Conservation (phyloP, 2,329 filamentous ascomycete genomes). For the Neonectria punicea region DNA sequence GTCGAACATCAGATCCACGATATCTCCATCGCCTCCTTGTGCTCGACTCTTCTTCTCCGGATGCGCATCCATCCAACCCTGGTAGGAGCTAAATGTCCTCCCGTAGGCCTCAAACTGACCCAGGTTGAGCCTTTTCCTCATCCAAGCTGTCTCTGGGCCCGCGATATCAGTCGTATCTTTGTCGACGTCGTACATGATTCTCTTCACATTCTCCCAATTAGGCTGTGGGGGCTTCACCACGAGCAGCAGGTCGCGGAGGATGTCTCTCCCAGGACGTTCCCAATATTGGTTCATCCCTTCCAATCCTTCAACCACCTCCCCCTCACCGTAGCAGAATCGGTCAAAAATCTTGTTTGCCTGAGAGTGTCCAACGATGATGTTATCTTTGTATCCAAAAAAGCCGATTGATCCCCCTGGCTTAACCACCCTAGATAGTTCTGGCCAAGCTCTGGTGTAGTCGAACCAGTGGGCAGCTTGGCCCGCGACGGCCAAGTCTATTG, state of each 20-base stretch:
- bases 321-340: constrained; percentile 64
- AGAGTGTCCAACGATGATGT: constrained; percentile 65
- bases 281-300: constrained; percentile 67
- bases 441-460: constrained; percentile 65
- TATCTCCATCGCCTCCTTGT: constrained; percentile 67
- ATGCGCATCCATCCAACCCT: constrained; percentile 67
- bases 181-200: constrained; percentile 68
- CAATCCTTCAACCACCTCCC: constrained; percentile 55
- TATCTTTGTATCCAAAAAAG: constrained; percentile 75
- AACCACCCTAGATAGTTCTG: constrained; percentile 64
- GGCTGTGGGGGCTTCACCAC: constrained; percentile 61
- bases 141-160: constrained; percentile 55
- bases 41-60: constrained; percentile 59
- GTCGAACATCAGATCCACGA: constrained; percentile 72
- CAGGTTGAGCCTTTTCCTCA: constrained; percentile 64
- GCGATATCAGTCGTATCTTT: constrained; percentile 49
- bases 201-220: constrained; percentile 63
- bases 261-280: constrained; percentile 68
- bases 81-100: constrained; percentile 69
- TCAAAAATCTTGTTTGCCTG: constrained; percentile 64
- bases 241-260: constrained; percentile 62
- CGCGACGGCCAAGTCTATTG: constrained; percentile 62
- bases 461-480: constrained; percentile 76
- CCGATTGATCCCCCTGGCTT: constrained; percentile 67
- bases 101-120: constrained; percentile 70